phyloP scores from a whole-genome alignment of 176 grass and related monocot species.

The Poa annua region DNA sequence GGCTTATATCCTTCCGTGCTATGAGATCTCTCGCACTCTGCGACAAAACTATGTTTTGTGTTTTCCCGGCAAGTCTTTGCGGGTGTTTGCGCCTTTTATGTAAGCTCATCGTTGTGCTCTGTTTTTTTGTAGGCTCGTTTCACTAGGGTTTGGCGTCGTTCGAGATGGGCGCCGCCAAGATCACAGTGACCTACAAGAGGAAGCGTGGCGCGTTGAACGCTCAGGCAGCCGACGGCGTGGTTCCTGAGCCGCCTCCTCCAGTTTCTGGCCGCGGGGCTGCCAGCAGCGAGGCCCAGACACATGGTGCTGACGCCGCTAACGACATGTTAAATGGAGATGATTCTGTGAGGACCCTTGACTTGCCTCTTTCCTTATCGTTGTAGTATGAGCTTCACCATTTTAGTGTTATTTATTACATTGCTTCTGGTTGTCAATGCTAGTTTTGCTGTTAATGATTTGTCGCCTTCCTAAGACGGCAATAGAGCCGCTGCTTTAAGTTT shows the following conservation, averaged over 20 bases:
- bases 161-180: slow-evolving; percentile 47
- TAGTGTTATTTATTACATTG: background rate
- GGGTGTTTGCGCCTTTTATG: background rate
- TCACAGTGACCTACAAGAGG: slow-evolving; percentile 69
- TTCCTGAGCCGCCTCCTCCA: slow-evolving; percentile 9
- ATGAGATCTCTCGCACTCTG: background rate
- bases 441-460: background rate
- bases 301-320: background rate
- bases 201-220: slow-evolving; percentile 44
- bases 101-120: background rate
- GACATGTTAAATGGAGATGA: slow-evolving; percentile 25
- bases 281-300: background rate
- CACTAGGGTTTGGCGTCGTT: background rate
- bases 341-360: slow-evolving; percentile 46
- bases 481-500: background rate
- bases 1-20: too few species aligned
- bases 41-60: background rate
- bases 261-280: slow-evolving; percentile 22
- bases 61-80: background rate
- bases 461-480: background rate
- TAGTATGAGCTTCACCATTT: background rate
- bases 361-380: background rate
- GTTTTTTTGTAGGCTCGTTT: background rate
- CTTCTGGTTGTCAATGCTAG: background rate
- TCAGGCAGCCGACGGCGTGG: slow-evolving; percentile 2